These are phyloP conservation scores for Clavaria fumosa DNA, from an alignment of 768 basidiomycete genomes.

Conservation along the genomic window DNA sequence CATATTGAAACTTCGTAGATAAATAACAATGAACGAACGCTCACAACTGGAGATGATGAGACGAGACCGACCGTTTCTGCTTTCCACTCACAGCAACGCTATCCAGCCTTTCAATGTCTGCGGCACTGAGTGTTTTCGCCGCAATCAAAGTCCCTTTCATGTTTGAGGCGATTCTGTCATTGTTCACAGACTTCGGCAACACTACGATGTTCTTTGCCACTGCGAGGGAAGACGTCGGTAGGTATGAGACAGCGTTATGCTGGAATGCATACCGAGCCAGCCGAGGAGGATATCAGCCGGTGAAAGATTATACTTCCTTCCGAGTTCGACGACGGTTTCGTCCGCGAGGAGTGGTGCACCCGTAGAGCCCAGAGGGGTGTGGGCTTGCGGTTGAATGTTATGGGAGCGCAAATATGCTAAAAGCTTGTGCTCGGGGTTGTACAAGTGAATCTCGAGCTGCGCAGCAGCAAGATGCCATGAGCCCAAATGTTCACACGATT, in stretches of 20 bases:
- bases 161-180: constrained; percentile 48
- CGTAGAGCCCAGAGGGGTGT: constrained; percentile 65
- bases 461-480: too few relatives aligned
- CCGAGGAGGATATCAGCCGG: constrained; percentile 46
- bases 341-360: constrained; percentile 52
- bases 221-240: constrained; percentile 13
- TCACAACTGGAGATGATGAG: constrained; percentile 9
- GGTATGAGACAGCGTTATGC: constrained; percentile 5
- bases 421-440: constrained; percentile 61
- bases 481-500: too few relatives aligned
- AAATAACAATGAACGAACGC: constrained; percentile 6
- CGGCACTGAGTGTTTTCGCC: constrained; percentile 27
- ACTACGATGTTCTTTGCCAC: constrained; percentile 49
- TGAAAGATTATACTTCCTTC: constrained; percentile 36
- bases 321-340: constrained; percentile 42
- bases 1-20: constrained; percentile 33
- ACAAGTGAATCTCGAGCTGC: constrained; percentile 60
- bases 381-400: constrained; percentile 59
- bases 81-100: constrained; percentile 43
- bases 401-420: constrained; percentile 45
- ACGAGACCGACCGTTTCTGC: constrained; percentile 35
- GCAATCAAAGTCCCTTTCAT: constrained; percentile 35
- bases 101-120: constrained; percentile 43
- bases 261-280: constrained; percentile 48
- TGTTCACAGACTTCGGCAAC: constrained; percentile 69